Conservation (phyloP, 1,284 basidiomycete species). For the Taiwanofungus camphoratus region DNA sequence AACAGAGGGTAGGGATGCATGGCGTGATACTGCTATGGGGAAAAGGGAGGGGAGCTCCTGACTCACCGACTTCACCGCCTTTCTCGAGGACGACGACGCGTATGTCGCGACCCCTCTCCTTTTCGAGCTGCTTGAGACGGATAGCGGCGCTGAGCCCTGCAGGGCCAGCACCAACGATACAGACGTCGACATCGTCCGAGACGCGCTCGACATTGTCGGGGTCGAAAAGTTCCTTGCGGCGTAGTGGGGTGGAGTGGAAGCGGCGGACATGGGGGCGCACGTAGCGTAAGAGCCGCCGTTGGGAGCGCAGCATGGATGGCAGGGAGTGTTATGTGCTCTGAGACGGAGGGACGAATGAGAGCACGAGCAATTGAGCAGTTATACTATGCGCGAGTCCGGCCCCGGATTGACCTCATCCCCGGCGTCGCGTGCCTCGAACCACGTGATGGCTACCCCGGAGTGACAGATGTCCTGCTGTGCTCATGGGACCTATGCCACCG, state of each 20-base stretch:
- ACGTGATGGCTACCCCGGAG: too few relatives aligned
- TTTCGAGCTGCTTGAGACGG: conserved; percentile 89
- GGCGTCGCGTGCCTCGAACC: too few relatives aligned
- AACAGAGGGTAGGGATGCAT: too few relatives aligned
- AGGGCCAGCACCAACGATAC: conserved; percentile 95
- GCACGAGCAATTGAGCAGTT: too few relatives aligned
- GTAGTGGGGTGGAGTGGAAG: conserved; percentile 27
- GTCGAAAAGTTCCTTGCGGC: conserved; percentile 39
- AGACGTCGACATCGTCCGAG: conserved; percentile 90
- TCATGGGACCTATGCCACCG: too few relatives aligned
- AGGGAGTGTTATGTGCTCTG: too few relatives aligned
- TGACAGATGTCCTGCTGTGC: too few relatives aligned
- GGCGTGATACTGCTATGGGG: too few relatives aligned
- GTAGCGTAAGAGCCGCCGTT: not conserved
- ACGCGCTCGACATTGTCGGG: conserved; percentile 61
- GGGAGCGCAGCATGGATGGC: conserved; percentile 3
- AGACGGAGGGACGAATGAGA: too few relatives aligned
- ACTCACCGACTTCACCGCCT: conserved; percentile 85
- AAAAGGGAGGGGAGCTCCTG: too few relatives aligned
- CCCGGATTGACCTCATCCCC: not conserved
- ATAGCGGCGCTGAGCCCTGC: conserved; percentile 97
- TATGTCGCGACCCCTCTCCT: conserved; percentile 73
- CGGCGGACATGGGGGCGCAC: conserved; percentile 14
- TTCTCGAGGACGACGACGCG: conserved; percentile 96
- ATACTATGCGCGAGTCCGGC: too few relatives aligned